Conservation (phyloP, 192 early-diverging fungal genomes). For the Haplosporangium gracile region DNA sequence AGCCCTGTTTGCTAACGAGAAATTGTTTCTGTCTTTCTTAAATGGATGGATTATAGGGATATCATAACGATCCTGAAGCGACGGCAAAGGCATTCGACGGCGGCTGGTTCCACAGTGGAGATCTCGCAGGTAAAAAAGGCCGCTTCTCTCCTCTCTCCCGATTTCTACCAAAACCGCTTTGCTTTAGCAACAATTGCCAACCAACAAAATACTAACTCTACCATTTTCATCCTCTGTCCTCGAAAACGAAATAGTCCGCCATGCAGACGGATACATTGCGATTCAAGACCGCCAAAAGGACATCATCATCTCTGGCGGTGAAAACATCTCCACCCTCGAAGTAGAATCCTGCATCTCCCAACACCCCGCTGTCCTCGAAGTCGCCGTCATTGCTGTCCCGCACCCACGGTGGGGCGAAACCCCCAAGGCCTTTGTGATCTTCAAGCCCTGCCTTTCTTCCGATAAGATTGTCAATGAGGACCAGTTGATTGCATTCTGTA, state of each 20-base stretch:
- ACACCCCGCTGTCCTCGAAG: constrained; percentile 65
- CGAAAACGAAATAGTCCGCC: constrained; percentile 50
- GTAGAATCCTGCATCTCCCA: constrained; percentile 66
- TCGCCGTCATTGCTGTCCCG: constrained; percentile 68
- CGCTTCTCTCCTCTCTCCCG: too few species aligned
- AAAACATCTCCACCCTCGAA: constrained; percentile 70
- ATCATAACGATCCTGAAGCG: constrained; percentile 64
- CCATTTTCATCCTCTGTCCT: not conserved
- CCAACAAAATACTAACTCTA: not conserved
- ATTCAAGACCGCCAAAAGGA: constrained; percentile 73
- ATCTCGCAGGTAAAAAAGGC: constrained; percentile 58
- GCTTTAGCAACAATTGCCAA: not conserved
- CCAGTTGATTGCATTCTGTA: constrained; percentile 56
- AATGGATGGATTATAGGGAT: constrained; percentile 20
- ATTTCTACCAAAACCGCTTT: not conserved
- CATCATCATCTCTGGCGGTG: constrained; percentile 74
- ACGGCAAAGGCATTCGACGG: constrained; percentile 67
- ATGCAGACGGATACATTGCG: constrained; percentile 71
- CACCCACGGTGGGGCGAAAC: constrained; percentile 73
- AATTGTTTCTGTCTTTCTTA: too few species aligned
- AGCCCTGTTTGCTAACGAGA: too few species aligned
- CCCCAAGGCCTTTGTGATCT: constrained; percentile 67
- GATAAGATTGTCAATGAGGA: constrained; percentile 32
- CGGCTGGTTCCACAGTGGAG: constrained; percentile 71
- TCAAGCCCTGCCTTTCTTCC: constrained; percentile 52